Conservation (phyloP, 345 rosid species). For the Ceriops tagal region DNA sequence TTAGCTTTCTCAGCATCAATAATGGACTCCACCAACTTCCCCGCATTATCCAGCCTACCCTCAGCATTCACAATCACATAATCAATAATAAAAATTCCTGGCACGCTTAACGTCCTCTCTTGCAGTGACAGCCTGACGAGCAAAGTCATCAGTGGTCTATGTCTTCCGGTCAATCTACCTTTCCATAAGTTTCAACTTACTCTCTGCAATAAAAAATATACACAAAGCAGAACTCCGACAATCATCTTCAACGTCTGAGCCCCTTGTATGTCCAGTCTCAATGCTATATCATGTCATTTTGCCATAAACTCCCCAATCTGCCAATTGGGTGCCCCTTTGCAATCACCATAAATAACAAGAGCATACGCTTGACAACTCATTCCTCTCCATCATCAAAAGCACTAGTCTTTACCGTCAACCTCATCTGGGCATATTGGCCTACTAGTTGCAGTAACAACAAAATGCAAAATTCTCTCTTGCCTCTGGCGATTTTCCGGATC, state of each 20-base stretch:
- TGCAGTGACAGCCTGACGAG: slow-evolving; percentile 75
- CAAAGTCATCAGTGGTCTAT: slow-evolving; percentile 62
- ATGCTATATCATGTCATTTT: slow-evolving; percentile 59
- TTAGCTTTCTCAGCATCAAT: slow-evolving; percentile 91
- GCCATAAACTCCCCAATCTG: slow-evolving; percentile 74
- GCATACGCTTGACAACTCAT: slow-evolving; percentile 82
- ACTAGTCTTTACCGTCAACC: slow-evolving; percentile 72
- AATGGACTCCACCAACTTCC: slow-evolving; percentile 56
- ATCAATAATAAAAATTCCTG: slow-evolving; percentile 71
- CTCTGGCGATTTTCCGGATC: slow-evolving; percentile 59
- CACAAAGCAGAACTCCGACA: slow-evolving; percentile 69
- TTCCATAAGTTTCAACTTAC: slow-evolving; percentile 68
- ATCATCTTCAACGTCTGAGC: slow-evolving; percentile 63
- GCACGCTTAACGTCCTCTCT: slow-evolving; percentile 73
- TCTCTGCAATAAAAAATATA: slow-evolving; percentile 71
- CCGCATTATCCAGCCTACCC: slow-evolving; percentile 74
- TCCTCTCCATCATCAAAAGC: slow-evolving; percentile 63
- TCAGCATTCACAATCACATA: slow-evolving; percentile 77
- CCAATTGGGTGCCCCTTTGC: slow-evolving; percentile 83
- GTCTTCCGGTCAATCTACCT: slow-evolving; percentile 80
- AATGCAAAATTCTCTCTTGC: slow-evolving; percentile 50
- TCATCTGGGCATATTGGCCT: slow-evolving; percentile 71
- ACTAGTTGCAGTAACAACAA: slow-evolving; percentile 82
- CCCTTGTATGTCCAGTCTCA: slow-evolving; percentile 88
- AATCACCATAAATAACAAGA: slow-evolving; percentile 67